Base-by-base conservation (phyloP, 176 grass and related monocot species). In the Avena sativa region DNA sequence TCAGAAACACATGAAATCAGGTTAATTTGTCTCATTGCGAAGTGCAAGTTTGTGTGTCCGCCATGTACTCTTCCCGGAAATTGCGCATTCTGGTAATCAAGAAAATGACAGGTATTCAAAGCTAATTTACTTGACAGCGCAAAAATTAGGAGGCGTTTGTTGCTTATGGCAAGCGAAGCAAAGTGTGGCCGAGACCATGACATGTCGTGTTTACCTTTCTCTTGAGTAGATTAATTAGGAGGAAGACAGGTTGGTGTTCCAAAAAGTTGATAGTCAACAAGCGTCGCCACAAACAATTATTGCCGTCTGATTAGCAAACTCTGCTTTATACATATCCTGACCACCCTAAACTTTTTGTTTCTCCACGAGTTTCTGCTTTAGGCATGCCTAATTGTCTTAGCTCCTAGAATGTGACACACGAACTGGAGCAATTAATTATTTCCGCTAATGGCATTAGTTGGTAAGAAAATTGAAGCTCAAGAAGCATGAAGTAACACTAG, bases 371-470 rank as follows among this genome's bases (percentile, higher is more conserved):
- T 85, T 77, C 48, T 81, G 76, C 89, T 88, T 88, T 91, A 88
- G 81, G 80, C 86, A 85, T 48, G 52, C 47, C 60, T 26, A 76
- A 38, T 80, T 91, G 40, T 67, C 68, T 46, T 74, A 73, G 67
- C 48, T 50, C 73, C 47, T 43, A 76, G 34, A 83, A 55, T 58
- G 17, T 12, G n/a, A 64, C 26, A 78, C 64, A 75, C 13, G 67
- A 43, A 67, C 2, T 83, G 65, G 64, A 53, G 74, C 47, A 84
- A 87, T 79, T 74, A 73, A 79, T 79, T 84, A 85, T 88, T 61
- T 76, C 15, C 12, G 6, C 81, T 91, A 91, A 81, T 85, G 89
- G 86, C 80, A 66, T 58, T 79, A 85, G 85, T 87, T 85, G 89
- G 85, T 91, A 85, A 53, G 59, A 69, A 88, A 91, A 84, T 51